These are phyloP conservation scores for Annulohypoxylon nitens DNA, from an alignment of 495 filamentous ascomycete species.

Conservation along the genomic window DNA sequence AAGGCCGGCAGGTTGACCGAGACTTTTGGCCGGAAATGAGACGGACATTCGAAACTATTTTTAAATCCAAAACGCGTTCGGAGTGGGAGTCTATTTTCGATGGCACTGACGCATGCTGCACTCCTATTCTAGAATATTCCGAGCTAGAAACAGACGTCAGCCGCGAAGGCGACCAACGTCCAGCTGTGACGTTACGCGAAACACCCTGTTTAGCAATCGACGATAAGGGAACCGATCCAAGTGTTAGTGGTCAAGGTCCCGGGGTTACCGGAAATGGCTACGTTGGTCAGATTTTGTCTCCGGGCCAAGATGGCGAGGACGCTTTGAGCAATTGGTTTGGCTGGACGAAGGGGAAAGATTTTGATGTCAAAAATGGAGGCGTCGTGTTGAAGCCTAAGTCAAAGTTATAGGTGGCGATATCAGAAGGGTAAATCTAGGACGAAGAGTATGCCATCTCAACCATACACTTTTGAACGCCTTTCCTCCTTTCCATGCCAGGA, in stretches of 20 bases:
- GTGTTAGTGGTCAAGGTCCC: constrained; percentile 60
- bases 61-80: constrained; percentile 77
- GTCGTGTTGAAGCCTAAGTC: constrained; percentile 63
- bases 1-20: constrained; percentile 67
- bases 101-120: constrained; percentile 91
- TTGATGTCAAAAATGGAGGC: constrained; percentile 71
- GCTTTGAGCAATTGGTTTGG: constrained; percentile 80
- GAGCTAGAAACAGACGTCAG: constrained; percentile 74
- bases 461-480: constrained; percentile 20
- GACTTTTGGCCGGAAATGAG: constrained; percentile 74
- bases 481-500: constrained; percentile 2
- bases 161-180: constrained; percentile 78
- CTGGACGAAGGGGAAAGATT: constrained; percentile 79
- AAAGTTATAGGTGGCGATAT: constrained; percentile 60
- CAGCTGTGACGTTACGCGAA: constrained; percentile 74
- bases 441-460: constrained; percentile 17
- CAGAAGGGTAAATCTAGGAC: constrained; percentile 15
- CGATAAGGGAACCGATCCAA: constrained; percentile 49
- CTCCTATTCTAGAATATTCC: constrained; percentile 79
- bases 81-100: constrained; percentile 92
- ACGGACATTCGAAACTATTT: constrained; percentile 69
- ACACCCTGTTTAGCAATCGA: constrained; percentile 73
- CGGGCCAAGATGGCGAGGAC: constrained; percentile 79
- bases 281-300: constrained; percentile 66
- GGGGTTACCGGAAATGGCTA: constrained; percentile 73